These are phyloP conservation scores for Chenopodium album DNA, from an alignment of 148 eudicot genomes.

Conservation along the genomic window DNA sequence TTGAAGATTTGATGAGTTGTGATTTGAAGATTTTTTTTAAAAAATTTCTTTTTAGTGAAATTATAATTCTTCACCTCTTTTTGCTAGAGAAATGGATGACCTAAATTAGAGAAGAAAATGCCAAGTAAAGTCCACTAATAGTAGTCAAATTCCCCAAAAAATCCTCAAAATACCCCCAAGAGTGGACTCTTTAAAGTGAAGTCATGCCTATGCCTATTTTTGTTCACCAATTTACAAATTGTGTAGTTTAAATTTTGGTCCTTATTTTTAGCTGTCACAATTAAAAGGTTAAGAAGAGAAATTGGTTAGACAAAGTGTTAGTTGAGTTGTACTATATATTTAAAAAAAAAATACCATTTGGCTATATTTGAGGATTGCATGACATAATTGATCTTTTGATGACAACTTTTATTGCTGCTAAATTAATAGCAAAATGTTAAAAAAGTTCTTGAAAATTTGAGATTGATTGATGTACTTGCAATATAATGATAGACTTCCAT, in stretches of 20 bases:
- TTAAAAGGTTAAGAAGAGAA: background rate
- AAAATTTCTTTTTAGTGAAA: no score
- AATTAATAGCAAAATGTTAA: background rate
- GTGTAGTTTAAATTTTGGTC: background rate
- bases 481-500: background rate
- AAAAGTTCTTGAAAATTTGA: background rate
- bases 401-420: background rate
- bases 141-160: background rate
- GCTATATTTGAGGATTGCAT: background rate
- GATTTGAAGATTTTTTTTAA: no score
- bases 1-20: no score
- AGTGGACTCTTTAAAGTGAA: background rate
- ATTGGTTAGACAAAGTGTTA: background rate
- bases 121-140: background rate
- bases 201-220: background rate
- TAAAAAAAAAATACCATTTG: background rate
- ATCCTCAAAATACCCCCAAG: background rate
- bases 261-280: background rate
- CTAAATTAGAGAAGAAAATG: background rate
- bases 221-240: background rate
- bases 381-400: background rate
- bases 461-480: constrained; percentile 1
- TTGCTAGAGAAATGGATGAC: background rate
- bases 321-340: background rate
- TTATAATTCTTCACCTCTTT: background rate